phyloP scores from a whole-genome alignment of 2,329 filamentous ascomycete species.

The Exophiala dermatitidis region DNA sequence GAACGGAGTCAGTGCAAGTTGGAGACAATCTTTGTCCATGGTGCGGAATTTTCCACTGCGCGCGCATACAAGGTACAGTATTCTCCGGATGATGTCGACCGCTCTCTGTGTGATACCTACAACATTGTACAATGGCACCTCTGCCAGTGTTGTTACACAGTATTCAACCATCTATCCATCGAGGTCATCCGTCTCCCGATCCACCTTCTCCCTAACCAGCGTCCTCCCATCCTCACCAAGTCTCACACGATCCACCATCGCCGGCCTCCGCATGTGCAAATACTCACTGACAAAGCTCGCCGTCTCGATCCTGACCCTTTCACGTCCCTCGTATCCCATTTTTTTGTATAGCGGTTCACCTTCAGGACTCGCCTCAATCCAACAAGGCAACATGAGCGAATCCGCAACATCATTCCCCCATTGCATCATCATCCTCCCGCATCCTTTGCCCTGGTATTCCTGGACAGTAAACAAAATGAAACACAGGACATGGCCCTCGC shows the following conservation, averaged over 20 bases:
- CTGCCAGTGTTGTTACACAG: no score
- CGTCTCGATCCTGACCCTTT: slow-evolving; percentile 13
- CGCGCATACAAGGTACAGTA: no score
- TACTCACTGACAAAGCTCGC: slow-evolving; percentile 14
- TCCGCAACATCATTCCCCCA: slow-evolving; percentile 32
- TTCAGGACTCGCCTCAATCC: slow-evolving; percentile 34
- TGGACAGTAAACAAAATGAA: slow-evolving; percentile 26
- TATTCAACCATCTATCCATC: no score
- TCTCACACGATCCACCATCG: slow-evolving; percentile 8
- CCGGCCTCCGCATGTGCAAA: slow-evolving; percentile 15
- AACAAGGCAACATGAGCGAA: slow-evolving; percentile 32
- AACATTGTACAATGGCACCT: no score
- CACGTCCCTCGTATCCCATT: slow-evolving; percentile 19
- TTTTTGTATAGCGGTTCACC: slow-evolving; percentile 35
- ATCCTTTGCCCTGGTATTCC: slow-evolving; percentile 32
- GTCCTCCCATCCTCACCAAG: slow-evolving; percentile 3
- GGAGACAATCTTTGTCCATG: no score
- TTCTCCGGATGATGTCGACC: no score
- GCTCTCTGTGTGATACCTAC: no score
- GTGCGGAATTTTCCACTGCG: no score
- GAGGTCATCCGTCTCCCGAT: neutral
- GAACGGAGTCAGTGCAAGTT: no score
- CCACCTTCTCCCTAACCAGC: slow-evolving; percentile 5
- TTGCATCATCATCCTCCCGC: slow-evolving; percentile 34
- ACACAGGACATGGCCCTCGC: slow-evolving; percentile 11